Base-by-base conservation (phyloP, 2,329 filamentous ascomycete species). In the Cladophialophora bantiana region DNA sequence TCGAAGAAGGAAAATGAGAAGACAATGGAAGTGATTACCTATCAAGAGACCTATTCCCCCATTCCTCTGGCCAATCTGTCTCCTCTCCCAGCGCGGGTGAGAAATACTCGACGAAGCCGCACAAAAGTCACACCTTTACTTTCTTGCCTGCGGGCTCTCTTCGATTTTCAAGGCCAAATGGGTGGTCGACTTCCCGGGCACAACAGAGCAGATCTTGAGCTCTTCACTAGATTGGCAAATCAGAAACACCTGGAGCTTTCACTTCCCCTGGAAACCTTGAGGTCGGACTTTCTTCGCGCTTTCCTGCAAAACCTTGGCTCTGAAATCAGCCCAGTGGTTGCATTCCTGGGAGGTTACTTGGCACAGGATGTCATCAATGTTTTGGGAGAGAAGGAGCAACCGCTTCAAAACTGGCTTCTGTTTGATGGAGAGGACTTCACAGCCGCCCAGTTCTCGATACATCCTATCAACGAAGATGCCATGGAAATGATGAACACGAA, bases 341-440 rank as follows among this genome's bases (percentile, higher is more conserved):
- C 95, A 1, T 92, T 97, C 66, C 83, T 99, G 10, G 95, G 95
- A 57, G 95, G 94, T 9, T 89, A 94, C 77, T 85, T 99, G 15
- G 93, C 94, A 0, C 95, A 99, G 80, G 95, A 99, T 76, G 93
- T 97, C 59, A 98, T 99, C 80, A 98, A 98, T 74, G 94, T 97
- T 36, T 86, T 98, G 5, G 93, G 94, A 57, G 89, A 91, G 76
- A 89, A 91, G 48, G 93, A 98, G 80, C 95, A 97, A 78, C 95
- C 95, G 0, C 90, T 99, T 50, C 95, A 99, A 81, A 99, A 99
- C 78, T 88, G 97, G 77, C 86, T 97, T 58, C 83, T 98, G 20
- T 97, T 98, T 74, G 93, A 98, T 77, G 94, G 94, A 13, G 91
- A 92, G 72, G 86, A 85, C 54, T 91, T 92, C 78, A 87, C 91